These are phyloP conservation scores for Aspergillus felis DNA, from an alignment of 2,329 filamentous ascomycete species.

Conservation along the genomic window DNA sequence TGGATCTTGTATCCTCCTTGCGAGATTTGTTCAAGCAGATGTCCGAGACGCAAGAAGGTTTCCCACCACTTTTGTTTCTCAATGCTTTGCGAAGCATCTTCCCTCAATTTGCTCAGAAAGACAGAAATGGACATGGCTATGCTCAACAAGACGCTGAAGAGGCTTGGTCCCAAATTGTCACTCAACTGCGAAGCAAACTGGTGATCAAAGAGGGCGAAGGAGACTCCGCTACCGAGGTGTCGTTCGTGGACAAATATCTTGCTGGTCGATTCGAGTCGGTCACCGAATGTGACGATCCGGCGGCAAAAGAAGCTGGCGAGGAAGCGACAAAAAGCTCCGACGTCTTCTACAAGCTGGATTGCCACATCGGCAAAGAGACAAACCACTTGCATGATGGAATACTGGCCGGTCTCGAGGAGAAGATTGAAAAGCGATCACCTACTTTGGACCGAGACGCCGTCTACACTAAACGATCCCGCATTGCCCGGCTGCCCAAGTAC, in stretches of 20 bases:
- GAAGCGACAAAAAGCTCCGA: slow-evolving; percentile 65
- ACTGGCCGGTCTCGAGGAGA: slow-evolving; percentile 73
- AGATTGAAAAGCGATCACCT: slow-evolving; percentile 84
- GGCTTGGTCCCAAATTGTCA: slow-evolving; percentile 93
- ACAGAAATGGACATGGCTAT: slow-evolving; percentile 76
- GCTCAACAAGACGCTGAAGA: slow-evolving; percentile 99
- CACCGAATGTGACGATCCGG: slow-evolving; percentile 78
- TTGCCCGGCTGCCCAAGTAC: slow-evolving; percentile 88
- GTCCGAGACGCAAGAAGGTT: slow-evolving; percentile 82
- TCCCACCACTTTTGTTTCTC: slow-evolving; percentile 78
- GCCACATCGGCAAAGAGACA: slow-evolving; percentile 81
- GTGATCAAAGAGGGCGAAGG: slow-evolving; percentile 54
- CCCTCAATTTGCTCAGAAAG: slow-evolving; percentile 88
- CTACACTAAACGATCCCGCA: slow-evolving; percentile 89
- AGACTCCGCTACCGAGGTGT: slow-evolving; percentile 50
- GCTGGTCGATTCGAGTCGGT: slow-evolving; percentile 73
- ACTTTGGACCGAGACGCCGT: slow-evolving; percentile 70
- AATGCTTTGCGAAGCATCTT: slow-evolving; percentile 72
- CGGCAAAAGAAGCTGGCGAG: slow-evolving; percentile 71
- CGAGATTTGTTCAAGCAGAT: slow-evolving; percentile 84
- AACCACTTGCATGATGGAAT: slow-evolving; percentile 93
- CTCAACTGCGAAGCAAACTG: slow-evolving; percentile 74
- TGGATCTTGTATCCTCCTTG: slow-evolving; percentile 72
- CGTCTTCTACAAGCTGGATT: slow-evolving; percentile 86
- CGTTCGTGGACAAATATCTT: slow-evolving; percentile 90